phyloP scores from a whole-genome alignment of 495 filamentous ascomycete genomes.

The Hypoxylon subgilvum region DNA sequence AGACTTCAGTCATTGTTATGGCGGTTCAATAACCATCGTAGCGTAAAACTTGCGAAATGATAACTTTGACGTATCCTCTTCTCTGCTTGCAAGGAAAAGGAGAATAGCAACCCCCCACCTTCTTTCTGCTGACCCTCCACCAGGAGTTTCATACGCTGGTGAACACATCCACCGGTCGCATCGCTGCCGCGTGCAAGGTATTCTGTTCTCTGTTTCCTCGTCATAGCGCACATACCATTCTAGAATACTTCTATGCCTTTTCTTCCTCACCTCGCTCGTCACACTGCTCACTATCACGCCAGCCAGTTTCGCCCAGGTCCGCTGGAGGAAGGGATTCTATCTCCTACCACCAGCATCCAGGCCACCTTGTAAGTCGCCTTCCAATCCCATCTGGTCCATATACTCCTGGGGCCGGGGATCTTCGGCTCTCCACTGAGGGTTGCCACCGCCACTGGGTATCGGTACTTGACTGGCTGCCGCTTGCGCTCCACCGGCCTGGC shows the following conservation, averaged over 20 bases:
- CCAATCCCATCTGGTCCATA: constrained; percentile 64
- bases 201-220: constrained; percentile 2
- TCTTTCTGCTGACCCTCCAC: not conserved
- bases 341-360: constrained; percentile 64
- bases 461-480: constrained; percentile 59
- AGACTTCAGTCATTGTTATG: too few species aligned
- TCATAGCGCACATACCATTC: constrained; percentile 15
- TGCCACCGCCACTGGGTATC: constrained; percentile 71
- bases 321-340: constrained; percentile 28
- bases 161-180: too few species aligned
- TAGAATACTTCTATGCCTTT: not conserved
- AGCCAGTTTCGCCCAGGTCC: not conserved
- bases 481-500: constrained; percentile 34
- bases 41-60: constrained; percentile 20
- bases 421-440: constrained; percentile 75
- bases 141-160: constrained; percentile 11
- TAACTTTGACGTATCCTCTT: constrained; percentile 12
- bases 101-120: not conserved
- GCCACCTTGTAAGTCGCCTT: constrained; percentile 83
- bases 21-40: constrained; percentile 21
- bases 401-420: constrained; percentile 88
- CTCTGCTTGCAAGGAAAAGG: constrained; percentile 8
- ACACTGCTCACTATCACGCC: not conserved
- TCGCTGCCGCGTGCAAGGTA: constrained; percentile 16
- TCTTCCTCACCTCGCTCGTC: not conserved